Evolutionary conservation across 2,329 filamentous ascomycete species (phyloP), one percentile per base, ranked within the genome.

Genomic region (Hypoxylon sp.): DNA sequence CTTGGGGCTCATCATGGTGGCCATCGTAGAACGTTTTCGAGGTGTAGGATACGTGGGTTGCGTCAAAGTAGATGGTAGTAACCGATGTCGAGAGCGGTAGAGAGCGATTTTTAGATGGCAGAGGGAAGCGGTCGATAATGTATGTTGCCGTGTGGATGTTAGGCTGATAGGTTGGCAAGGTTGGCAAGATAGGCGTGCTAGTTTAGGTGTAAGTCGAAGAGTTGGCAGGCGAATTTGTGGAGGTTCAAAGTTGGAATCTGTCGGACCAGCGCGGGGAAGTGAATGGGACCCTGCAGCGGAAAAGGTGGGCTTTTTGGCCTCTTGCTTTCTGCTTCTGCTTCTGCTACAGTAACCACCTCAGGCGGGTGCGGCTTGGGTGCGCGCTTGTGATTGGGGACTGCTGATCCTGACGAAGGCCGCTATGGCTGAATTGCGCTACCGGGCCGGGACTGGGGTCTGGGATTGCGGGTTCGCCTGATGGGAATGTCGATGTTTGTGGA

Each of bases 1-100:
- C 37, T 67, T 57, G 41, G 68, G 64, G 37, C 65, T 70, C 38
- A 58, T 68, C 23, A 71, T 66, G 23, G 68, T 64, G 26, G 70
- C 69, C 71, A 73, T 73, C 31, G 42, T 62, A 63, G 40, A 31
- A 42, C 24, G 43, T 24, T 50, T 21, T 38, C 35, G 8, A 38
- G n/a, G n/a, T 17, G 4, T 17, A 37, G 11, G 18, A 17, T 29
- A 29, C 27, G 27, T 29, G 27, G 4, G 3, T 43, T 15, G 42
- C 33, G 41, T 46, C 42, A 18, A 27, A 40, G 24, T 45, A n/a
- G n/a, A n/a, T n/a, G n/a, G n/a, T n/a, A n/a, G n/a, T n/a, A n/a
- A n/a, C n/a, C 15, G 35, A 45, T 42, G 20, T 50, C 13, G 33
- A 33, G 29, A 42, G 42, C 17, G 47, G 23, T 42, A n/a, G 33